Conservation (phyloP, 1,139 yeast genomes). For the Hyphopichia khmerensis region DNA sequence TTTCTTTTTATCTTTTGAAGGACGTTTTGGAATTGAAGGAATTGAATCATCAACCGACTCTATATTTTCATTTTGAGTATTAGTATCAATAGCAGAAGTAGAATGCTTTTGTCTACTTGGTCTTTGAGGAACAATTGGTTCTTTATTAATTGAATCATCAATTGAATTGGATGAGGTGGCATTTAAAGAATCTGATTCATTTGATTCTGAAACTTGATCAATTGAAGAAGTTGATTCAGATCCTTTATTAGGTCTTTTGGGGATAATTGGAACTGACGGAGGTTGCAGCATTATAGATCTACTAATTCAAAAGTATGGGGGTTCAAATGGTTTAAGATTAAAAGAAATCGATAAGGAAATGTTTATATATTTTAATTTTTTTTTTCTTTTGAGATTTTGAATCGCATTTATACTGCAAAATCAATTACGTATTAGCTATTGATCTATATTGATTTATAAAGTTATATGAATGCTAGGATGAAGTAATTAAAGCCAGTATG, state of each 20-base stretch:
- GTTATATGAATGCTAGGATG: too few species aligned
- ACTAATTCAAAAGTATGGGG: too few species aligned
- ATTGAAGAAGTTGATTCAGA: background rate
- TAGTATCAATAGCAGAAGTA: background rate
- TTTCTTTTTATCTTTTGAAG: background rate
- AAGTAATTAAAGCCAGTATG: too few species aligned
- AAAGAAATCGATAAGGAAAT: too few species aligned
- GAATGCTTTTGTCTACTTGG: background rate
- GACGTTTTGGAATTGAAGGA: slow-evolving; percentile 1
- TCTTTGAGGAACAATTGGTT: background rate
- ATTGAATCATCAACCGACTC: background rate
- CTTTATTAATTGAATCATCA: background rate
- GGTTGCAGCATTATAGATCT: slow-evolving; percentile 1
- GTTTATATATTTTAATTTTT: too few species aligned
- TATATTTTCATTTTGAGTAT: too few species aligned
- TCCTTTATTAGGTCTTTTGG: slow-evolving; percentile 10
- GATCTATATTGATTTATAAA: too few species aligned
- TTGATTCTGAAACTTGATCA: background rate
- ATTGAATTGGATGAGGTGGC: background rate
- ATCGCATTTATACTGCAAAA: too few species aligned
- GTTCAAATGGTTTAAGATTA: too few species aligned
- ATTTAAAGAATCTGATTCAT: background rate
- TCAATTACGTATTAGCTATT: too few species aligned
- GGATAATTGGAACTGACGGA: slow-evolving; percentile 10
- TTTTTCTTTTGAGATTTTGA: too few species aligned